Conservation (phyloP, 306 rosid genomes). For the Gastrolobium bilobum region DNA sequence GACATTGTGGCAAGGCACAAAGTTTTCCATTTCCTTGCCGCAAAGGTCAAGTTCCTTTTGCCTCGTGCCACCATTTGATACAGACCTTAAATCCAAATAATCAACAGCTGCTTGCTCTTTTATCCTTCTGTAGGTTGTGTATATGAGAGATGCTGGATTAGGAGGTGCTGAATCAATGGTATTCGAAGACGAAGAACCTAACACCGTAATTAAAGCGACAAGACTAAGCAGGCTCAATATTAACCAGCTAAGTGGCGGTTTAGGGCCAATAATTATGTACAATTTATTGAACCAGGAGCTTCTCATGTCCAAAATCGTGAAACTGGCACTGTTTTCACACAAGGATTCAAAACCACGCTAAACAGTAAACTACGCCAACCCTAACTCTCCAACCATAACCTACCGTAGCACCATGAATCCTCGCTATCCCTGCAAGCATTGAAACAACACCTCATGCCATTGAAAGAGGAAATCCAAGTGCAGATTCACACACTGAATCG, state of each 20-base stretch:
- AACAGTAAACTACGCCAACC: constrained; percentile 51
- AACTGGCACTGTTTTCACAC: constrained; percentile 41
- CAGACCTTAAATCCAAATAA: constrained; percentile 80
- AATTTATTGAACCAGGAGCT: constrained; percentile 83
- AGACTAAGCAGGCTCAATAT: constrained; percentile 71
- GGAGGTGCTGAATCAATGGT: constrained; percentile 59
- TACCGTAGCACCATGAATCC: constrained; percentile 59
- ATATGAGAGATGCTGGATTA: constrained; percentile 62
- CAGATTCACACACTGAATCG: constrained; percentile 47
- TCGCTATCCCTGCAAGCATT: constrained; percentile 56
- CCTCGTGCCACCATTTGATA: constrained; percentile 66
- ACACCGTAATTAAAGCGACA: constrained; percentile 76
- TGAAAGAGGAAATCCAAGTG: background rate
- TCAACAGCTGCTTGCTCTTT: constrained; percentile 90
- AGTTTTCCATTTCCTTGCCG: constrained; percentile 86
- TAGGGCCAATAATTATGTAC: constrained; percentile 68
- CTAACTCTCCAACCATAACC: constrained; percentile 64
- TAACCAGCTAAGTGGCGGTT: constrained; percentile 83
- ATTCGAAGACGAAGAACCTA: constrained; percentile 78
- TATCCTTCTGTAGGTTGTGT: constrained; percentile 85
- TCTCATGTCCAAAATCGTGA: constrained; percentile 83
- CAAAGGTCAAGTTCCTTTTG: constrained; percentile 82
- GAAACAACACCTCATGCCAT: constrained; percentile 50
- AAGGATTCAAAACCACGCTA: constrained; percentile 52
- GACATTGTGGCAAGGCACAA: constrained; percentile 94